Conservation (phyloP, 306 rosid species). For the Trichosanthes truncata region DNA sequence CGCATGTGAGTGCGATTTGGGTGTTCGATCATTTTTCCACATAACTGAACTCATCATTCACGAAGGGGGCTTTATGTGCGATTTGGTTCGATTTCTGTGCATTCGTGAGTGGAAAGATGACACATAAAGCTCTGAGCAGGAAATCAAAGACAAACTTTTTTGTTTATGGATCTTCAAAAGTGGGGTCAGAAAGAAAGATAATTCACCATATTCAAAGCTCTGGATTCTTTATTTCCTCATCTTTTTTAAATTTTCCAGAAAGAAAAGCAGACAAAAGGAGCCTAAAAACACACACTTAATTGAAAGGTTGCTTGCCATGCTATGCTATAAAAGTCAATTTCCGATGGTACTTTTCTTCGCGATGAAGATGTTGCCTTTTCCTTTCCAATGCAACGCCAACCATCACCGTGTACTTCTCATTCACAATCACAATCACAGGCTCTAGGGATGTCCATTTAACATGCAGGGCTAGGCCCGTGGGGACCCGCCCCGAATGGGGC, state of each 20-base stretch:
- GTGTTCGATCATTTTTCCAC: too few relatives aligned
- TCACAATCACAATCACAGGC: too few relatives aligned
- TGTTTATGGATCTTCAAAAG: neutral
- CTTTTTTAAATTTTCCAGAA: neutral
- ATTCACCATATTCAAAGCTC: neutral
- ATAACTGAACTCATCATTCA: too few relatives aligned
- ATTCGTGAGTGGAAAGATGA: conserved; percentile 6
- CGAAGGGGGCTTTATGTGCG: too few relatives aligned
- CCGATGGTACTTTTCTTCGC: neutral
- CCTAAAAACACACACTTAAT: neutral
- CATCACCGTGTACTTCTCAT: too few relatives aligned
- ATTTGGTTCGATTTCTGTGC: too few relatives aligned
- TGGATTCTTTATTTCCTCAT: neutral
- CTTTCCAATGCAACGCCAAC: too few relatives aligned
- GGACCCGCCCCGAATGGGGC: too few relatives aligned
- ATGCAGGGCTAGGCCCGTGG: too few relatives aligned
- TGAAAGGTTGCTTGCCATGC: neutral
- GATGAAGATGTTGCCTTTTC: neutral
- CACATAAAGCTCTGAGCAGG: neutral
- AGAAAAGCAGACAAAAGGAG: neutral
- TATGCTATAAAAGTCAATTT: neutral
- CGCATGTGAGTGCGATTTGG: too few relatives aligned
- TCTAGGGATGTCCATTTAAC: too few relatives aligned
- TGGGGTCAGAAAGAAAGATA: neutral
- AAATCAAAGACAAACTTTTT: neutral